These are phyloP conservation scores for Pichia heedii DNA, from an alignment of 805 yeast genomes.

Conservation along the genomic window DNA sequence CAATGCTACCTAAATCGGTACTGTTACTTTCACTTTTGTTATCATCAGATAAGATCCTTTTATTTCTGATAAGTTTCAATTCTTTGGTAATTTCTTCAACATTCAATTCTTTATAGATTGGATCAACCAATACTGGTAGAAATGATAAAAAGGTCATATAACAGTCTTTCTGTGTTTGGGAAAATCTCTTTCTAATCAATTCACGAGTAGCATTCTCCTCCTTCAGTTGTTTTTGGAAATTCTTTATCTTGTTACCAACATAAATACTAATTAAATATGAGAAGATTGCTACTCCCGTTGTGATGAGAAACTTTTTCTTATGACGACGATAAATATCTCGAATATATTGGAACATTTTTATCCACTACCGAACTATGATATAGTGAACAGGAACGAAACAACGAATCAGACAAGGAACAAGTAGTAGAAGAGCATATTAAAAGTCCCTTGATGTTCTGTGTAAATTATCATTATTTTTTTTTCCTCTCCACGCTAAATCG, in stretches of 20 bases:
- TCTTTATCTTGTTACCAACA: conserved; percentile 36
- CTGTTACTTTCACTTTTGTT: conserved; percentile 13
- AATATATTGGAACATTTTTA: conserved; percentile 25
- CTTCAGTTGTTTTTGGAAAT: conserved; percentile 41
- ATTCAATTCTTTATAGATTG: conserved; percentile 51
- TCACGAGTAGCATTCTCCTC: conserved; percentile 55
- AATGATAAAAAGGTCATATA: conserved; percentile 74
- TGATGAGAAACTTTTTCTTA: conserved; percentile 33
- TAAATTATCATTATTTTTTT: no score
- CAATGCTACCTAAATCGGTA: conserved; percentile 9
- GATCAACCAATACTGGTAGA: conserved; percentile 64
- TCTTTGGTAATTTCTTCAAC: conserved; percentile 69
- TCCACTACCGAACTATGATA: not conserved
- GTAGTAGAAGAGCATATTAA: no score
- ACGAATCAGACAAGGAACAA: no score
- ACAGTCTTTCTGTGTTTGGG: conserved; percentile 89
- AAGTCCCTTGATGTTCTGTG: no score
- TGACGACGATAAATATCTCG: conserved; percentile 35
- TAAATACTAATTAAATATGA: conserved; percentile 36
- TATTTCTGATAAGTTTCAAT: conserved; percentile 41
- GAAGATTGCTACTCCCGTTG: conserved; percentile 36
- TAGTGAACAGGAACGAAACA: not conserved
- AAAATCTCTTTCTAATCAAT: conserved; percentile 71
- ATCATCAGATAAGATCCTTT: conserved; percentile 3
- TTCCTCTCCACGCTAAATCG: no score